A percentile compares a stretch with the other conserved stretches of the same genome.
Conservation (phyloP, 169 alveolate species). For the Fabrea salina region DNA sequence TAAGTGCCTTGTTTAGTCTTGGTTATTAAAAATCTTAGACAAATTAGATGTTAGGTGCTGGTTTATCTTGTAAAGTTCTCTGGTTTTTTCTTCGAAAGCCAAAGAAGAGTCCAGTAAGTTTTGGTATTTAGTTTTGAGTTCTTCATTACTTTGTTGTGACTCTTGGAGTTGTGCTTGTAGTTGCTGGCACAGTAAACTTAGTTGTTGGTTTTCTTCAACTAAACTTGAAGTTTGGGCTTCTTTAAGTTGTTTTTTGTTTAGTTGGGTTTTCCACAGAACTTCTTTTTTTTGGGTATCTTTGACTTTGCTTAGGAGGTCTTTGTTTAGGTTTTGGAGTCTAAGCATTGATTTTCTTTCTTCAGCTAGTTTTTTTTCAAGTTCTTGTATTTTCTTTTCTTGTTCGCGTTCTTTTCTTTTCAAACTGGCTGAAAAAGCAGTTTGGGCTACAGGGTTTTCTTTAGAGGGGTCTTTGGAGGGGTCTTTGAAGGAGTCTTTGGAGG, state of each 20-base stretch:
- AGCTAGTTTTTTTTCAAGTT: neutral
- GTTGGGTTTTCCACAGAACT: neutral
- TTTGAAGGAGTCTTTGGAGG: neutral
- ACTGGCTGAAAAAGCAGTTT: conserved; percentile 11
- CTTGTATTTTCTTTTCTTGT: neutral
- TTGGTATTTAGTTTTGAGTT: neutral
- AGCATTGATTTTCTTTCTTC: conserved; percentile 27
- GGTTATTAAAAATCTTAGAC: too few relatives aligned
- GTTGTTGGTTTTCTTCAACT: conserved; percentile 23
- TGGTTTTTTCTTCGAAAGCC: conserved; percentile 4
- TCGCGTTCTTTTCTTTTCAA: conserved; percentile 3
- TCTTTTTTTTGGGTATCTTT: conserved; percentile 12
- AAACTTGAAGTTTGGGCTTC: neutral
- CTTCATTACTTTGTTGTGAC: neutral
- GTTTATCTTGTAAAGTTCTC: neutral
- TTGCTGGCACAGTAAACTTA: neutral
- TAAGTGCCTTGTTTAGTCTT: too few relatives aligned
- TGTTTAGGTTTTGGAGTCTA: neutral
- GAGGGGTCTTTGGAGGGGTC: neutral
- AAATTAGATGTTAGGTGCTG: too few relatives aligned
- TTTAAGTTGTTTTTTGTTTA: neutral
- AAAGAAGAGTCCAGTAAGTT: neutral
- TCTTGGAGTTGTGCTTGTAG: neutral
- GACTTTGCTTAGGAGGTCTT: neutral
- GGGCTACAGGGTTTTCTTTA: neutral